Base-by-base conservation (phyloP, 495 filamentous ascomycete species). In the Podospora didyma region DNA sequence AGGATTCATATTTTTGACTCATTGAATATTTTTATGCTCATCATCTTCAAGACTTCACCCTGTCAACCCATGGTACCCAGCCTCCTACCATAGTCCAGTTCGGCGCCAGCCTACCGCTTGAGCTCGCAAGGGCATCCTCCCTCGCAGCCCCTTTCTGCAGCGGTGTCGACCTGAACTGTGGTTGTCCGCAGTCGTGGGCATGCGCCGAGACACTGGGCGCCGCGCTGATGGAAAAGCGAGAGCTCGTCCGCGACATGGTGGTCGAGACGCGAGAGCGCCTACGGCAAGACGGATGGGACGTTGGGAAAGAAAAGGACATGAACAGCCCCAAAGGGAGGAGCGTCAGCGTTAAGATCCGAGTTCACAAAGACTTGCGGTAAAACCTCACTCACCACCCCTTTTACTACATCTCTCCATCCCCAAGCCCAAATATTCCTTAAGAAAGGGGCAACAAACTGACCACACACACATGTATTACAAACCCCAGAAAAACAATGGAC, bases 161-260 rank as follows among this genome's bases (percentile, higher is more conserved):
- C 51, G 85, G 85, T 55, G 79, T 88, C 17, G 82, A 87, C 60
- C 67, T 88, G 14, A 88, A 88, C 66, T 88, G 85, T 63, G 85
- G 85, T 11, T 88, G 85, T 57, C 85, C 85, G 2, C 85, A 88
- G 69, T 79, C 78, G 3, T 88, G 85, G 85, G 85, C 85, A 0
- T 82, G 85, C 56, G 75, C 81, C 44, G 79, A 82, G 55, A 77
- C 75, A 0, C 74, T 88, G 10, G 85, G 85, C 22, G 84, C 84
- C 14, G 80, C 79, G 44, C 69, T 88, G 10, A 87, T 88, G 84
- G 69, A 80, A 46, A 70, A 77, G 46, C 77, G 80, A 19, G 75
- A 80, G 59, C 72, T 82, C 1, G 85, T 88, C 23, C 75, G 78
- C 6, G 77, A 80, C 46, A 83, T 87, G 78, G 78, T 87, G 5